A percentile compares a stretch with the other conserved stretches of the same genome.
Evolutionary conservation across 805 yeast genomes (phyloP).

Genomic region (Schwanniomyces sp.): DNA sequence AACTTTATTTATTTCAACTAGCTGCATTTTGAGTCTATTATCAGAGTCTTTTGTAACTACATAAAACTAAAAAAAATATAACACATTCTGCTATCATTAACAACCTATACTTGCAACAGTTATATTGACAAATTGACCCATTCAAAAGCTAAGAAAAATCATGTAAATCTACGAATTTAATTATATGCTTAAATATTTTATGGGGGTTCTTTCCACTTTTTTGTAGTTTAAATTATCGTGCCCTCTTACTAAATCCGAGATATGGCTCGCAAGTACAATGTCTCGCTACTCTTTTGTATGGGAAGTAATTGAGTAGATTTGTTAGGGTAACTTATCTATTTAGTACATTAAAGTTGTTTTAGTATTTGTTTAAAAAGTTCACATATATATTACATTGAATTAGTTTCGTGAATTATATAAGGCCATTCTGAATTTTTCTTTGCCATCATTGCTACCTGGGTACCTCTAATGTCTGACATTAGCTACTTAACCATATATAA

Average conservation of each 20-base stretch:
- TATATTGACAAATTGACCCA: too few relatives aligned
- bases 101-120: too few relatives aligned
- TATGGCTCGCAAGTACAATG: not conserved
- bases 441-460: slow-evolving; percentile 1
- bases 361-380: not conserved
- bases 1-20: too few relatives aligned
- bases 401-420: not conserved
- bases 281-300: not conserved
- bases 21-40: too few relatives aligned
- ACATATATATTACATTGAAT: not conserved
- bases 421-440: not conserved
- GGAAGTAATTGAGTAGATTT: not conserved
- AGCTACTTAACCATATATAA: slow-evolving; percentile 31
- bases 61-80: too few relatives aligned
- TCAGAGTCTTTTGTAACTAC: too few relatives aligned
- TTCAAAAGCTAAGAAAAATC: too few relatives aligned
- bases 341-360: not conserved
- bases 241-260: not conserved
- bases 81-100: too few relatives aligned
- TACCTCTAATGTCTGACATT: slow-evolving; percentile 12
- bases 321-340: not conserved
- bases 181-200: too few relatives aligned
- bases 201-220: not conserved
- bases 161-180: too few relatives aligned
- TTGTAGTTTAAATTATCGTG: not conserved